A percentile compares a stretch with the other conserved stretches of the same genome.
phyloP scores from a whole-genome alignment of 257 asterid genomes.

The Nicotiana knightiana region DNA sequence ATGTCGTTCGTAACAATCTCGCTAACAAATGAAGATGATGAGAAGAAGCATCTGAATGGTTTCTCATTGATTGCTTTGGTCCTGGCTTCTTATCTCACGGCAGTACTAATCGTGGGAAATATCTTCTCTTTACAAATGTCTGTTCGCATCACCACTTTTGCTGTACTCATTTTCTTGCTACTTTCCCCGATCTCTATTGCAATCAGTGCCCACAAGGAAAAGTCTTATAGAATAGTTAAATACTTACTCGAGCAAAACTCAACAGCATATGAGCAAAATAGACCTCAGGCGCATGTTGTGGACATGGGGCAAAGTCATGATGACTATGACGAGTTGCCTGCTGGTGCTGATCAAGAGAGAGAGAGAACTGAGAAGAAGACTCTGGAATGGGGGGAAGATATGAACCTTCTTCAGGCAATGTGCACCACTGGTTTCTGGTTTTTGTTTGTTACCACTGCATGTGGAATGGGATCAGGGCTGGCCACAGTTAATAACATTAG shows the following conservation, averaged over 20 bases:
- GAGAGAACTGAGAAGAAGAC: slow-evolving; percentile 18
- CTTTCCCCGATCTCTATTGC: slow-evolving; percentile 47
- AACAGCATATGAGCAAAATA: slow-evolving; percentile 24
- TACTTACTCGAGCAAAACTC: slow-evolving; percentile 76
- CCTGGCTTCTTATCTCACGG: slow-evolving; percentile 68
- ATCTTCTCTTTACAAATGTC: slow-evolving; percentile 34
- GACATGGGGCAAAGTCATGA: slow-evolving; percentile 26
- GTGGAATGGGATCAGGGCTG: slow-evolving; percentile 95
- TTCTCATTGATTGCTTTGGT: slow-evolving; percentile 57
- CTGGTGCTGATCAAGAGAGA: slow-evolving; percentile 31
- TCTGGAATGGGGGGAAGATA: slow-evolving; percentile 28
- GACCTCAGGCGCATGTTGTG: slow-evolving; percentile 13
- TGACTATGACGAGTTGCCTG: slow-evolving; percentile 35
- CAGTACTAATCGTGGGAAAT: slow-evolving; percentile 51
- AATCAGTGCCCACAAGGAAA: slow-evolving; percentile 50
- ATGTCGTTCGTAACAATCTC: slow-evolving; percentile 64
- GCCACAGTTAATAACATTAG: slow-evolving; percentile 86
- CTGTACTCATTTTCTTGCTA: slow-evolving; percentile 51
- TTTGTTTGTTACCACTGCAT: slow-evolving; percentile 61
- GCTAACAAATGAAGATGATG: slow-evolving; percentile 51
- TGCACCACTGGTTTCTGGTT: slow-evolving; percentile 72
- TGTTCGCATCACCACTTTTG: slow-evolving; percentile 33
- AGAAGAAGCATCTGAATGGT: slow-evolving; percentile 58
- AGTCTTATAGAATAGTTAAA: slow-evolving; percentile 43
- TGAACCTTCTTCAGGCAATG: slow-evolving; percentile 60